These are phyloP conservation scores for Gossypium ekmanianum DNA, from an alignment of 345 rosid genomes.

Conservation along the genomic window DNA sequence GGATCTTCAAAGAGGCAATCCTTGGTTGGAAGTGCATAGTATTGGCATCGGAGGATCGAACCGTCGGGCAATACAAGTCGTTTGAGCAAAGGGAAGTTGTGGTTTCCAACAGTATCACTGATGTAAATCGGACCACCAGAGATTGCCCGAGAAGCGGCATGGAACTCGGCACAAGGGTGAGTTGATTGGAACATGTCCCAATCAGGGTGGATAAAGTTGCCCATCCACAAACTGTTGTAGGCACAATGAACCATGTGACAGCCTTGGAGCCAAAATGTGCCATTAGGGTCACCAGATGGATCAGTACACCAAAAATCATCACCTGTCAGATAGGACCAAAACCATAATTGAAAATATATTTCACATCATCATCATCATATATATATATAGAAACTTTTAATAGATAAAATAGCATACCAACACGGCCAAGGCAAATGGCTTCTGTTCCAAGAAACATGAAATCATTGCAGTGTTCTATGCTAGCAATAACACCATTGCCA, in stretches of 20 bases:
- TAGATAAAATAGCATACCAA: slow-evolving; percentile 45
- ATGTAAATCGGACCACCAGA: slow-evolving; percentile 90
- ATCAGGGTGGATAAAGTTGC: slow-evolving; percentile 94
- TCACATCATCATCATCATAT: too few relatives aligned
- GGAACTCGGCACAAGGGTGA: slow-evolving; percentile 92
- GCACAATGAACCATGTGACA: slow-evolving; percentile 85
- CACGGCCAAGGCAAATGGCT: slow-evolving; percentile 94
- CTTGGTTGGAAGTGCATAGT: slow-evolving; percentile 82
- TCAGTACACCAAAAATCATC: slow-evolving; percentile 98
- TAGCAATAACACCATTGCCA: slow-evolving; percentile 90
- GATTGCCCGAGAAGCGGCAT: slow-evolving; percentile 90
- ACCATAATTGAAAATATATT: too few relatives aligned
- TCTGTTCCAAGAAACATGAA: slow-evolving; percentile 97
- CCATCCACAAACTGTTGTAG: slow-evolving; percentile 63
- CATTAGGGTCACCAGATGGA: slow-evolving; percentile 92
- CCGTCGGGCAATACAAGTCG: slow-evolving; percentile 73
- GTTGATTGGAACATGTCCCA: slow-evolving; percentile 99
- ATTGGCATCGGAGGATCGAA: slow-evolving; percentile 68
- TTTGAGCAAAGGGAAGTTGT: slow-evolving; percentile 42
- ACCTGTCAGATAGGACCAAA: slow-evolving; percentile 32
- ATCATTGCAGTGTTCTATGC: slow-evolving; percentile 97
- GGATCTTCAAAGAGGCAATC: slow-evolving; percentile 88
- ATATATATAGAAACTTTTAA: too few relatives aligned
- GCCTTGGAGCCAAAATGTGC: slow-evolving; percentile 94
- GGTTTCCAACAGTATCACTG: slow-evolving; percentile 78